phyloP scores from a whole-genome alignment of 2,329 filamentous ascomycete genomes.

The Lachnellula occidentalis region DNA sequence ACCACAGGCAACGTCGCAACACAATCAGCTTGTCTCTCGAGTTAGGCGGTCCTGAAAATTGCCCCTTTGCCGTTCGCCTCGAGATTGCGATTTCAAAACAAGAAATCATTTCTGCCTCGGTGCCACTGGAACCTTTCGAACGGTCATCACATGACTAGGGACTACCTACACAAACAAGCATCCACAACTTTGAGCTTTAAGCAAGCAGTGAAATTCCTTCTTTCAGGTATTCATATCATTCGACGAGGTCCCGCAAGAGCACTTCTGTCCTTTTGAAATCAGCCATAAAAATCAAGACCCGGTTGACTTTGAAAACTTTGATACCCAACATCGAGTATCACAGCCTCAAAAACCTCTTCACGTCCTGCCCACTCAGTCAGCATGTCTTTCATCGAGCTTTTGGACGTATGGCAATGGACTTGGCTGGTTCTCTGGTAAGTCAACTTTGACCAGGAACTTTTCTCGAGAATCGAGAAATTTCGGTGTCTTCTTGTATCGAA shows the following conservation, averaged over 20 bases:
- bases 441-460: not conserved
- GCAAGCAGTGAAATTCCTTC: no score
- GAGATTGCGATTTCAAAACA: constrained; percentile 1
- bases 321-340: no score
- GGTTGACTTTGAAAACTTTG: not conserved
- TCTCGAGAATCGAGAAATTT: not conserved
- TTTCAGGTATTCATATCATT: no score
- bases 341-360: no score
- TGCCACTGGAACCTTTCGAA: not conserved
- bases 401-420: constrained; percentile 14
- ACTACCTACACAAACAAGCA: not conserved
- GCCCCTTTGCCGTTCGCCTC: not conserved
- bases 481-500: not conserved
- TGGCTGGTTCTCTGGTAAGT: constrained; percentile 25
- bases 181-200: not conserved
- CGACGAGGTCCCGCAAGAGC: no score
- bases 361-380: not conserved
- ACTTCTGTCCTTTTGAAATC: no score
- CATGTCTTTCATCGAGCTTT: constrained; percentile 8
- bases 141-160: not conserved
- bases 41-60: not conserved
- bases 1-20: constrained; percentile 1
- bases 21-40: constrained; percentile 3
- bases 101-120: constrained; percentile 10
- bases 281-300: no score